A percentile compares a stretch with the other conserved stretches of the same genome.
These are phyloP conservation scores for Didymellaceae sp. DNA, from an alignment of 2,329 filamentous ascomycete genomes.

Conservation along the genomic window DNA sequence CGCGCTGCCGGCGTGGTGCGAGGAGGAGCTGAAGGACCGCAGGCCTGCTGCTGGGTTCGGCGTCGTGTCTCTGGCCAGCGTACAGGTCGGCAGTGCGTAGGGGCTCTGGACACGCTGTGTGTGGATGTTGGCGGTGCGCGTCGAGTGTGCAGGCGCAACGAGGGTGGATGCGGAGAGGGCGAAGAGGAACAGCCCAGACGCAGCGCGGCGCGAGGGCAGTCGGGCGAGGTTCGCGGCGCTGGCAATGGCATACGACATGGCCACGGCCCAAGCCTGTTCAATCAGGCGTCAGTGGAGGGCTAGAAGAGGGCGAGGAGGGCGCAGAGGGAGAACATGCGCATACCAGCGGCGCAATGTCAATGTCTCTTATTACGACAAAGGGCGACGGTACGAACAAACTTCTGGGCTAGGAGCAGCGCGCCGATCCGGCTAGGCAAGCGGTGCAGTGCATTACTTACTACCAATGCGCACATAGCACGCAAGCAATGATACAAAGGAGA, in stretches of 20 bases:
- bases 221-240: slow-evolving; percentile 34
- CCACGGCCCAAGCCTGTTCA: slow-evolving; percentile 43
- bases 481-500: neutral
- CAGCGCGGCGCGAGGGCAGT: slow-evolving; percentile 32
- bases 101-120: slow-evolving; percentile 22
- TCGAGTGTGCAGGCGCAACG: slow-evolving; percentile 31
- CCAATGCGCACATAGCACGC: slow-evolving; percentile 25
- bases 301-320: slow-evolving; percentile 8
- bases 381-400: slow-evolving; percentile 27
- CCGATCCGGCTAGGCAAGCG: slow-evolving; percentile 35
- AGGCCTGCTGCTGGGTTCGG: slow-evolving; percentile 38
- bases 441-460: slow-evolving; percentile 27
- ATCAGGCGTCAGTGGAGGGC: slow-evolving; percentile 30
- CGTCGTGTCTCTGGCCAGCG: slow-evolving; percentile 37
- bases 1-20: slow-evolving; percentile 33
- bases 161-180: slow-evolving; percentile 40
- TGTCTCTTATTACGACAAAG: slow-evolving; percentile 13
- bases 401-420: slow-evolving; percentile 38
- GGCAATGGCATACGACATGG: slow-evolving; percentile 47
- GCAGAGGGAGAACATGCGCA: slow-evolving; percentile 16
- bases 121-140: slow-evolving; percentile 24
- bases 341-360: slow-evolving; percentile 32
- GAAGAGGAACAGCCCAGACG: slow-evolving; percentile 39
- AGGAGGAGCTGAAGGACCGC: slow-evolving; percentile 40
- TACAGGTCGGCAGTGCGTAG: slow-evolving; percentile 37